Evolutionary conservation across 2,329 filamentous ascomycete species (phyloP), one percentile per base, ranked within the genome.

Genomic region (Cordyceps cicadae): DNA sequence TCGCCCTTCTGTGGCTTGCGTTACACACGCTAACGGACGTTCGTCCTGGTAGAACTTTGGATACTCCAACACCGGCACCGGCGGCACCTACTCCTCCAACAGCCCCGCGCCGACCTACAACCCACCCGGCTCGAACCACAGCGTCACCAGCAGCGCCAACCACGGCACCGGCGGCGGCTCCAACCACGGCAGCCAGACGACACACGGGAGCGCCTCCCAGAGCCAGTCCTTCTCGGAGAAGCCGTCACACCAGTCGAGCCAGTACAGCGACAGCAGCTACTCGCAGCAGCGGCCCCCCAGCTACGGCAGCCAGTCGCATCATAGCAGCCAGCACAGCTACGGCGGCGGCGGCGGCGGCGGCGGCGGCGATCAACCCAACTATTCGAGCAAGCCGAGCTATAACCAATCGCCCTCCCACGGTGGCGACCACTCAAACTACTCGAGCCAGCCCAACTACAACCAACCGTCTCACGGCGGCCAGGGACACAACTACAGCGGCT

Each of bases 1-100:
- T 15, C 17, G 14, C 39, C 39, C 7, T n/a, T 11, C 39, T 5
- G 15, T 17, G 39, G 15, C n/a, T 3, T 43, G 39, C 5, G 15
- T 37, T 37, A 9, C 12, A 37, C 3, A 2, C 34, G 34, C 34
- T 37, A 15, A 71, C 59, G 74, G 50, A 61, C 32, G 29, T 24
- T 26, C 26, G 48, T 62, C 64, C 81, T 76, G 75, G 62, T 79
- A 84, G 64, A 82, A 80, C 68, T 90, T 82, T 69, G 87, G 85
- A 37, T 88, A 88, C 70, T 84, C 83, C 24, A 81, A 81, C 66
- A 71, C 77, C 3, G 80, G 79, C 49, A 76, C 80, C 49, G 70
- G 79, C 63, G 80, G 81, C 50, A 77, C 78, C 43, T 90, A 89
- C 70, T 80, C 76, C 70, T 80, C 76, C 63, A 87, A 85, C 63